A percentile compares a stretch with the other conserved stretches of the same genome.
Conservation (phyloP, 495 filamentous ascomycete species). For the Penicillium soppii region DNA sequence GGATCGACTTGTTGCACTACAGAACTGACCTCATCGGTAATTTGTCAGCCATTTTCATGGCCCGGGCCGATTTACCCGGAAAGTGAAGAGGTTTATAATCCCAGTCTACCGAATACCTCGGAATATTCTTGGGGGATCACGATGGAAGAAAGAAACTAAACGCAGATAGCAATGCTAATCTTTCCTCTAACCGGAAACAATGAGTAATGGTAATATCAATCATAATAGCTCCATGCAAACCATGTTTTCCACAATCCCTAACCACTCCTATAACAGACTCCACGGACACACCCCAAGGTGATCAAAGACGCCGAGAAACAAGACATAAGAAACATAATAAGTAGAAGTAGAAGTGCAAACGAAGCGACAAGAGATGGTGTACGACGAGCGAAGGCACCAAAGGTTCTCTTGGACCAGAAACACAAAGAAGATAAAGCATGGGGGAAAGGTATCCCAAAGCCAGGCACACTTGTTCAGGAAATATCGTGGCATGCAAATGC, state of each 20-base stretch:
- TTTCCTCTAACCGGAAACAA: constrained; percentile 22
- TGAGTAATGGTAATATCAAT: constrained; percentile 23
- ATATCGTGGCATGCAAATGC: constrained; percentile 20
- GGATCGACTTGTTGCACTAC: not conserved
- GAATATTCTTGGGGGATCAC: not conserved
- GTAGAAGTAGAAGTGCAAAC: constrained; percentile 1
- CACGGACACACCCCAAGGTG: constrained; percentile 16
- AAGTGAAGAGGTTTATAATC: not conserved
- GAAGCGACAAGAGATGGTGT: constrained; percentile 1
- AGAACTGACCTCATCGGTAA: constrained; percentile 2
- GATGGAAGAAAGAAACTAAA: not conserved
- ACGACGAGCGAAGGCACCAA: not conserved
- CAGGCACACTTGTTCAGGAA: constrained; percentile 14
- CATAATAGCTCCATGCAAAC: constrained; percentile 27
- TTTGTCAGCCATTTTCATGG: constrained; percentile 15
- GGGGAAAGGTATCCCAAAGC: constrained; percentile 11
- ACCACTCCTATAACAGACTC: constrained; percentile 12
- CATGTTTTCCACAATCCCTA: constrained; percentile 11
- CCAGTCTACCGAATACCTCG: not conserved
- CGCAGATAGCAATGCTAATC: constrained; percentile 12
- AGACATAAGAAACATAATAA: constrained; percentile 11
- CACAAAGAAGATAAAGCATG: not conserved
- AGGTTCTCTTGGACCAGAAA: not conserved
- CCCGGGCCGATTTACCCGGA: not conserved
- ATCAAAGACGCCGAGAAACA: constrained; percentile 21